These are phyloP conservation scores for Cladosporium oxysporum DNA, from an alignment of 2,329 filamentous ascomycete species.

Conservation along the genomic window DNA sequence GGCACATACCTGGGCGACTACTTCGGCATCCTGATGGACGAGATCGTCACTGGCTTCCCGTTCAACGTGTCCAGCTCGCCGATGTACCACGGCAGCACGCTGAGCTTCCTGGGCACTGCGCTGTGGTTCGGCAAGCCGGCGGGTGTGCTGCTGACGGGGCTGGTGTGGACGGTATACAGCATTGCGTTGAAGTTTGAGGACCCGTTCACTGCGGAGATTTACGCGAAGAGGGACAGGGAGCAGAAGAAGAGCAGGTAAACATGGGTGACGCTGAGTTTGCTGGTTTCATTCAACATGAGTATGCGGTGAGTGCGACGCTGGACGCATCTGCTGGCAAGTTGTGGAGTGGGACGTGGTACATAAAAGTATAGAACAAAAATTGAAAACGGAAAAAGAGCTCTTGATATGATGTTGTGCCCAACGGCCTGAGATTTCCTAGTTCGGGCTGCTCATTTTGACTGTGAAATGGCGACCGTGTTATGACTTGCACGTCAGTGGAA, in stretches of 20 bases:
- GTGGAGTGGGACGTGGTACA: neutral
- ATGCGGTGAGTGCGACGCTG: conserved; percentile 10
- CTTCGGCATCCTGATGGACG: conserved; percentile 96
- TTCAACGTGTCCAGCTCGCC: conserved; percentile 89
- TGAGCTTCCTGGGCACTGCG: conserved; percentile 88
- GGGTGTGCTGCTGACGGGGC: conserved; percentile 71
- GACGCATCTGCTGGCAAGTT: neutral
- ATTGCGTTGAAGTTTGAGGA: conserved; percentile 86
- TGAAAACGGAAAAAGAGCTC: neutral
- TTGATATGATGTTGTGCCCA: neutral
- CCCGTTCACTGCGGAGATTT: conserved; percentile 91
- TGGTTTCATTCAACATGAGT: conserved; percentile 37
- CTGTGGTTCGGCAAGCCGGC: conserved; percentile 85
- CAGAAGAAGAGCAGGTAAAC: conserved; percentile 34
- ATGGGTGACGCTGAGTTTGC: conserved; percentile 7
- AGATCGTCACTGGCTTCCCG: conserved; percentile 90
- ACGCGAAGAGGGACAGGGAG: conserved; percentile 74
- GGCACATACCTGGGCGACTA: conserved; percentile 98
- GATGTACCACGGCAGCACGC: conserved; percentile 94
- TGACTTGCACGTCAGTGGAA: neutral
- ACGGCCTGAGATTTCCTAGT: neutral
- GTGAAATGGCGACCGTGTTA: neutral
- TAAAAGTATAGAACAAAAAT: neutral
- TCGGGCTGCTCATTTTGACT: neutral
- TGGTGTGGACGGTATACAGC: conserved; percentile 77